phyloP scores from a whole-genome alignment of 192 early-diverging fungal genomes.

The Thamnidium elegans region DNA sequence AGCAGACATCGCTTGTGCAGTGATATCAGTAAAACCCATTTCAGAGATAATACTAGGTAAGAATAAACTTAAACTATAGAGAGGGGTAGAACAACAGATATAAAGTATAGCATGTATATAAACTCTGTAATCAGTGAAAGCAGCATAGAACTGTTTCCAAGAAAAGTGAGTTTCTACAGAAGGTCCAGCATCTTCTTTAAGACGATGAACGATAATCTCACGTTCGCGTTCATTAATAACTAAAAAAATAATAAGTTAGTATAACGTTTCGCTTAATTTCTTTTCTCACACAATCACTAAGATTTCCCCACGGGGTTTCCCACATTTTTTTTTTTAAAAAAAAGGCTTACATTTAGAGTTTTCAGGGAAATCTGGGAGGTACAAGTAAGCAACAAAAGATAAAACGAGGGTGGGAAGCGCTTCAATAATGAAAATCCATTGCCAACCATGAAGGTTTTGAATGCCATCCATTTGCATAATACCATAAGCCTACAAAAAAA shows the following conservation, averaged over 20 bases:
- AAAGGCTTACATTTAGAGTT: conserved; percentile 37
- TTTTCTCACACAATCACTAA: too few relatives aligned
- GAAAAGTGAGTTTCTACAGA: conserved; percentile 46
- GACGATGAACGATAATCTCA: conserved; percentile 40
- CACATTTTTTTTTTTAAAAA: too few relatives aligned
- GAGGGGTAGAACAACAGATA: conserved; percentile 61
- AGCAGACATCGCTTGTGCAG: conserved; percentile 49
- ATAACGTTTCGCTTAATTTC: too few relatives aligned
- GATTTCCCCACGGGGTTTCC: too few relatives aligned
- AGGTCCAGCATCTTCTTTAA: conserved; percentile 47
- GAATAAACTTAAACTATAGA: conserved; percentile 65
- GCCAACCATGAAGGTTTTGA: conserved; percentile 59
- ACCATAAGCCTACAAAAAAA: conserved; percentile 47
- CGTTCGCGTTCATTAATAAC: conserved; percentile 44
- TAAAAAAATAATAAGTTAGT: conserved; percentile 5
- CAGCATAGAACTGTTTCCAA: conserved; percentile 48
- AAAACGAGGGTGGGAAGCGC: conserved; percentile 60
- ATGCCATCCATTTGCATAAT: conserved; percentile 57
- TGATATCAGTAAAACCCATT: conserved; percentile 56
- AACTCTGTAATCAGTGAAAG: conserved; percentile 46
- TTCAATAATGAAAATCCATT: conserved; percentile 75
- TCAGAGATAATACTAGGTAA: conserved; percentile 68
- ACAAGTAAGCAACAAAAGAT: conserved; percentile 47
- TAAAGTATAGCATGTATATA: conserved; percentile 54
- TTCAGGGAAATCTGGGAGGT: conserved; percentile 49